phyloP scores from a whole-genome alignment of 2,329 filamentous ascomycete genomes.

The Paecilomyces formosus region DNA sequence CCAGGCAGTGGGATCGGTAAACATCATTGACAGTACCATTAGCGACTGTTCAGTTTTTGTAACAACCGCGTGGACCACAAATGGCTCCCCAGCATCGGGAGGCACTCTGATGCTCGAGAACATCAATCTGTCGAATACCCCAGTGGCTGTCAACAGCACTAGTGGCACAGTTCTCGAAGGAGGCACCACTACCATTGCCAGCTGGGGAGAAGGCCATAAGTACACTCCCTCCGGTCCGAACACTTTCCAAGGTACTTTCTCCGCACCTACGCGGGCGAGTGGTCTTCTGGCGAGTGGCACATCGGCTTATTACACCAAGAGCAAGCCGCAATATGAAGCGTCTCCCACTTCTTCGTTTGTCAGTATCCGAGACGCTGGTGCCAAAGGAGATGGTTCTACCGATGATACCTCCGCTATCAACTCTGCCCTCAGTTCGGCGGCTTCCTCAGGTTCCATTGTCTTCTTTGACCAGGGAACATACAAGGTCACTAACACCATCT shows the following conservation, averaged over 20 bases:
- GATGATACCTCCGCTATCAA: conserved; percentile 57
- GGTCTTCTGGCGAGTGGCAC: conserved; percentile 36
- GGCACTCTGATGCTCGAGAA: conserved; percentile 52
- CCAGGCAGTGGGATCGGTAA: conserved; percentile 48
- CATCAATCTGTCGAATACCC: conserved; percentile 44
- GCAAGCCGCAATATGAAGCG: conserved; percentile 49
- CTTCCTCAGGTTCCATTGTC: conserved; percentile 42
- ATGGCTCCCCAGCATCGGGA: conserved; percentile 35
- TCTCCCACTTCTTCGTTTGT: conserved; percentile 31
- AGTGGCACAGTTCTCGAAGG: conserved; percentile 31
- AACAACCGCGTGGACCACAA: conserved; percentile 35
- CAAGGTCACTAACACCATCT: conserved; percentile 39
- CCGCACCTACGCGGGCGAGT: conserved; percentile 36
- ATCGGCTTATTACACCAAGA: conserved; percentile 37
- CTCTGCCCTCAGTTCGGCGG: conserved; percentile 46
- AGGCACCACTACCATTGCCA: conserved; percentile 27
- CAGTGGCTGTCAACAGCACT: conserved; percentile 33
- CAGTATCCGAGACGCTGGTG: conserved; percentile 37
- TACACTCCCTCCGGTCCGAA: conserved; percentile 39
- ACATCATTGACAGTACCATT: conserved; percentile 51
- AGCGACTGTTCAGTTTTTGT: conserved; percentile 45
- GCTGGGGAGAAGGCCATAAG: conserved; percentile 37
- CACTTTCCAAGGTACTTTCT: conserved; percentile 37
- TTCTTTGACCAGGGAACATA: conserved; percentile 54
- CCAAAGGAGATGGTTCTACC: conserved; percentile 47